phyloP scores from a whole-genome alignment of 106 monocot genomes.

The Phalaenopsis equestris region DNA sequence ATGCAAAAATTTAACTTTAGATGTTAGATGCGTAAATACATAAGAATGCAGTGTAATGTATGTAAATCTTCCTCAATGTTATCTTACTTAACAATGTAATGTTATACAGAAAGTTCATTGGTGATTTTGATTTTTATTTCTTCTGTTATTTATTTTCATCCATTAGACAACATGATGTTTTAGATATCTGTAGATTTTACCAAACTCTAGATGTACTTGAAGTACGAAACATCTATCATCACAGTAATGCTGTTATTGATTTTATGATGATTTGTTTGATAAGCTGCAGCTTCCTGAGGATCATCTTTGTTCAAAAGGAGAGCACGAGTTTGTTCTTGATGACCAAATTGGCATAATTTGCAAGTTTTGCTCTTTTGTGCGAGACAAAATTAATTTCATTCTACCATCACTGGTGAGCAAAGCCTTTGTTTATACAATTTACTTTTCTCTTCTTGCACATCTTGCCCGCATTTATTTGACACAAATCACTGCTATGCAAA shows the following conservation, averaged over 20 bases:
- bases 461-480: not conserved
- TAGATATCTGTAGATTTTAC: too few relatives aligned
- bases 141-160: too few relatives aligned
- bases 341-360: conserved; percentile 74
- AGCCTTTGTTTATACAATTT: not conserved
- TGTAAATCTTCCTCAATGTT: too few relatives aligned
- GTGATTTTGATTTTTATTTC: too few relatives aligned
- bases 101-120: too few relatives aligned
- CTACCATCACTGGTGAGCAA: conserved; percentile 57
- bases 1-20: too few relatives aligned
- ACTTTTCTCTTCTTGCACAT: not conserved
- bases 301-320: conserved; percentile 19
- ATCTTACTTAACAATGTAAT: too few relatives aligned
- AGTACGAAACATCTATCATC: too few relatives aligned
- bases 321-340: conserved; percentile 54
- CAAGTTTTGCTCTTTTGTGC: conserved; percentile 49
- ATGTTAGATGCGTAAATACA: too few relatives aligned
- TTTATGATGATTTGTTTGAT: conserved; percentile 12
- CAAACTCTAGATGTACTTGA: too few relatives aligned
- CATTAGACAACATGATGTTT: too few relatives aligned
- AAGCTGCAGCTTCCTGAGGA: not conserved
- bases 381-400: conserved; percentile 42
- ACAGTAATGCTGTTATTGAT: not conserved
- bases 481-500: not conserved
- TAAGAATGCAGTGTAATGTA: too few relatives aligned